Percentiles rank a stretch among this genome's conserved stretches.
These are phyloP conservation scores for Phycomyces blakesleeanus DNA, from an alignment of 192 early-diverging fungal species.

Conservation along the genomic window DNA sequence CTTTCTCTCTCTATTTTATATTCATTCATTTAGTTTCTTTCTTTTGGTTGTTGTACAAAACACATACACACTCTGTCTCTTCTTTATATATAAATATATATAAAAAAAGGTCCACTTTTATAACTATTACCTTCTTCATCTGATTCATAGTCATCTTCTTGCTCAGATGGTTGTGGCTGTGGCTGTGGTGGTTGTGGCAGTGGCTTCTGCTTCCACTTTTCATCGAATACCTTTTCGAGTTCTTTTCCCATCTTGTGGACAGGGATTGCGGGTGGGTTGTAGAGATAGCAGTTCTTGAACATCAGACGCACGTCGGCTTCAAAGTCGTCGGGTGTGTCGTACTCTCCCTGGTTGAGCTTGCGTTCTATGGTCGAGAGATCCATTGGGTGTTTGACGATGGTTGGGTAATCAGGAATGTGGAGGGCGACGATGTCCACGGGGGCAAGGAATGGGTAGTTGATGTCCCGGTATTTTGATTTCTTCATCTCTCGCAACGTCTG, in stretches of 20 bases:
- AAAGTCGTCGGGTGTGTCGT: slow-evolving; percentile 62
- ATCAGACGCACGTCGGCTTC: slow-evolving; percentile 76
- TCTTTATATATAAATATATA: no score
- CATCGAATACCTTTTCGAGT: slow-evolving; percentile 75
- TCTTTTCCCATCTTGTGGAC: slow-evolving; percentile 69
- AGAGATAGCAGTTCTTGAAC: slow-evolving; percentile 82
- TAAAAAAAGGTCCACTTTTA: no score
- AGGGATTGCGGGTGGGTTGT: slow-evolving; percentile 65
- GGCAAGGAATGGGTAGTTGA: slow-evolving; percentile 68
- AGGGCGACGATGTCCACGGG: slow-evolving; percentile 88
- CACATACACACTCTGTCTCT: no score
- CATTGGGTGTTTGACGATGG: slow-evolving; percentile 86
- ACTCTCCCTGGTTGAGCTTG: slow-evolving; percentile 65
- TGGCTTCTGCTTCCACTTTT: slow-evolving; percentile 59
- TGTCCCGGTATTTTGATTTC: slow-evolving; percentile 63
- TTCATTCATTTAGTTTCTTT: no score
- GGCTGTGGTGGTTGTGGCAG: background rate
- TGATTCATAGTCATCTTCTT: background rate
- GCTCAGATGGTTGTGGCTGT: background rate
- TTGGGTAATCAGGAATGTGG: slow-evolving; percentile 83
- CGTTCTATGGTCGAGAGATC: slow-evolving; percentile 76
- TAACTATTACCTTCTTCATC: slow-evolving; percentile 13
- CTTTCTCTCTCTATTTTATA: slow-evolving; percentile 32
- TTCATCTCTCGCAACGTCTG: slow-evolving; percentile 60
- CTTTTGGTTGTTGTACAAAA: no score